Evolutionary conservation across 2,329 filamentous ascomycete genomes (phyloP), one percentile per base, ranked within the genome.

Genomic region (Ambrosiella cleistominuta): DNA sequence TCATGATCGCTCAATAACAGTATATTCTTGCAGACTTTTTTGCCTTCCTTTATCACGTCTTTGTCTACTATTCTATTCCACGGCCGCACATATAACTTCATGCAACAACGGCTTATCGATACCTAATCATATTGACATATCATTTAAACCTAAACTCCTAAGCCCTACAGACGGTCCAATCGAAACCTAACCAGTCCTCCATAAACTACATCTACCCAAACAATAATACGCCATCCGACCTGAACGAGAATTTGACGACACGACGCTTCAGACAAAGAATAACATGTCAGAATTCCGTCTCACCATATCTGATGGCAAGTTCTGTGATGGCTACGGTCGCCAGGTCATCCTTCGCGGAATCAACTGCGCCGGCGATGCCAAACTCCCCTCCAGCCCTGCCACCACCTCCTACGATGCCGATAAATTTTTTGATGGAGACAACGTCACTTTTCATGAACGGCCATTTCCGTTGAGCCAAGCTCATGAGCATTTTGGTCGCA

Each of bases 281-380:
- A 60, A 51, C 63, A 95, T 95, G 88, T 74, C 84, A 61, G 45
- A 57, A 37, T 79, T 91, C 56, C 83, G 86, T 57, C 75, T 98
- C 55, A 82, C 80, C 27, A 91, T 98, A 65, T 88, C 96, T 66
- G 85, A 93, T 63, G 82, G 82, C 62, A 82, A 81, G 64, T 96
- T 98, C 70, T 81, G 87, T 62, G 94, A 98, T 68, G 68, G 74
- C 12, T 73, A 88, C 63, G 85, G 89, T 63, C 84, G 93, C 62
- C 86, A 97, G 70, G 81, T 98, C 59, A 85, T 88, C 1, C 76
- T 98, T 50, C 83, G 93, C 63, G 93, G 93, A 63, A 95, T 98
- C 74, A 98, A 98, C 67, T 80, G 94, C 62, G 89, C 90, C 42
- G 88, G 81, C 62, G 91, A 97, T 67, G 82, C 86, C 66, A 98